These are phyloP conservation scores for Marasmius sp. DNA, from an alignment of 1,284 basidiomycete genomes.

Conservation along the genomic window DNA sequence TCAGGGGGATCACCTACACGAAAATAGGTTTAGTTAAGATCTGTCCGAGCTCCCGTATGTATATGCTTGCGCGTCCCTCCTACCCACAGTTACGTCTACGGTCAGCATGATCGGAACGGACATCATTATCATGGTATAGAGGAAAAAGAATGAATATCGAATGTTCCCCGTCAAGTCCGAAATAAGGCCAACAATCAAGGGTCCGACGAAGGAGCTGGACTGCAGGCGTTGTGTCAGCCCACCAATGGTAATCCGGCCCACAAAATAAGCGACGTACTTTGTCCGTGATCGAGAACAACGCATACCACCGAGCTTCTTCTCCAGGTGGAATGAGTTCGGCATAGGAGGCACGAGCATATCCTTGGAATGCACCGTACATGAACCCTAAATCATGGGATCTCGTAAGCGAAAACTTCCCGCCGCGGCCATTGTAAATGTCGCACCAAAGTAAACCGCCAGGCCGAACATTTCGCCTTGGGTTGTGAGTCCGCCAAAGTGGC, in stretches of 20 bases:
- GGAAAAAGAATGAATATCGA: constrained; percentile 86
- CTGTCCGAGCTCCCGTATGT: constrained; percentile 11
- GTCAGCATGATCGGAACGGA: constrained; percentile 74
- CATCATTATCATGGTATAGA: constrained; percentile 75
- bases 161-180: constrained; percentile 88
- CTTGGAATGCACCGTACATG: constrained; percentile 79
- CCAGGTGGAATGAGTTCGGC: constrained; percentile 76
- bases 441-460: constrained; percentile 80
- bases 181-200: constrained; percentile 82
- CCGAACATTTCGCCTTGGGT: constrained; percentile 83
- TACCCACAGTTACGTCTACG: constrained; percentile 70
- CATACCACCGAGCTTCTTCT: constrained; percentile 82
- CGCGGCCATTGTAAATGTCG: constrained; percentile 1
- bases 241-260: neutral
- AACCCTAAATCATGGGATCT: constrained; percentile 40
- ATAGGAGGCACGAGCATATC: constrained; percentile 78
- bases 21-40: neutral
- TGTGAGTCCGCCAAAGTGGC: constrained; percentile 68
- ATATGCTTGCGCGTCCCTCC: constrained; percentile 65
- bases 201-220: constrained; percentile 89
- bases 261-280: constrained; percentile 48
- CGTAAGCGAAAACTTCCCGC: constrained; percentile 2
- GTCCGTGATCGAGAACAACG: constrained; percentile 85
- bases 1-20: neutral
- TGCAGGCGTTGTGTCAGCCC: constrained; percentile 26